Evolutionary conservation across 2,329 filamentous ascomycete genomes (phyloP), one percentile per base, ranked within the genome.

Genomic region (Aspergillus tanneri): DNA sequence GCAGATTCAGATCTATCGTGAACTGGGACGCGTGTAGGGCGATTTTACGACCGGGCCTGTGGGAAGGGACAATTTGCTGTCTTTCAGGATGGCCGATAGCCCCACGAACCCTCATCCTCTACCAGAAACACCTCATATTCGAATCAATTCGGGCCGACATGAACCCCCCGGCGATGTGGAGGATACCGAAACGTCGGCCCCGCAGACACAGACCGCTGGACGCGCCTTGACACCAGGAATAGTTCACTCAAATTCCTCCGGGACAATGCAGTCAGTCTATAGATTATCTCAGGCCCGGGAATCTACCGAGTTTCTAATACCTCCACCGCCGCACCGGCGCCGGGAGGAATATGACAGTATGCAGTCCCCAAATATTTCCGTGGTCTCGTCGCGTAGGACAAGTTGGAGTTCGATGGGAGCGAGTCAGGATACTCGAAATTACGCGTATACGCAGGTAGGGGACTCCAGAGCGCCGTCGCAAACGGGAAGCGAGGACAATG

Each of bases 371-470:
- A 72, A 73, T 23, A 67, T 68, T 3, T 79, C 77, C 35, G 72
- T 65, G 41, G 73, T 77, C 62, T 83, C 80, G 10, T 86, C 82
- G 37, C 73, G 82, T 55, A 72, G 83, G 49, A 83, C 83, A 24
- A 87, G 84, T 66, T 85, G 82, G 78, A 82, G 79, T 57, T 85
- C 83, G 14, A 81, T 84, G 52, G 71, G 68, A 4, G 72, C 70
- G 14, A 81, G 77, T 55, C 72, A 76, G 53, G 77, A 81, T 58
- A 80, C 77, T 53, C 72, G 77, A 59, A 60, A 61, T 2, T 71
- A 73, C 65, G 55, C 73, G 59, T 43, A 77, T 67, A 52, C 82
- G 75, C 82, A 81, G 0, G 85, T 83, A 55, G 79, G 81, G 50
- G 82, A 85, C 53, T 82, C 80, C 4, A 72, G 77, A 55, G 75